Evolutionary conservation across 169 alveolate species (phyloP).

Genomic region (Neospora caninum): DNA sequence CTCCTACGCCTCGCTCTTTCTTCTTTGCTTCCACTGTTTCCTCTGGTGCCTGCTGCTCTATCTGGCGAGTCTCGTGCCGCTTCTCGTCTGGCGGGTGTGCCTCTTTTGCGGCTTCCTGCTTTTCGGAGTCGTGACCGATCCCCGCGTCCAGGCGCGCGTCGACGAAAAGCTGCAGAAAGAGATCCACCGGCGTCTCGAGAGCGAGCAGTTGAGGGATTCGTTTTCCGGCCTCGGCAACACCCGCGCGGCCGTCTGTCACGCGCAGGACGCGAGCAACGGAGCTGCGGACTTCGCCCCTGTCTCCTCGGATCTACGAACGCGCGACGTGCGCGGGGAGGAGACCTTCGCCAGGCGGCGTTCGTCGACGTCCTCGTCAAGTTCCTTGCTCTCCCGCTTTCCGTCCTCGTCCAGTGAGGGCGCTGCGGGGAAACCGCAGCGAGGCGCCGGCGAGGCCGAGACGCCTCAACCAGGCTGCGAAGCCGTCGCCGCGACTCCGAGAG

Average conservation of each 20-base stretch:
- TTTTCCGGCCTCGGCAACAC: not conserved
- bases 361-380: not conserved
- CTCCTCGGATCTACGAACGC: not conserved
- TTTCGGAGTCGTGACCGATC: constrained; percentile 7
- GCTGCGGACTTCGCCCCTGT: not conserved
- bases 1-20: constrained; percentile 39
- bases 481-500: not conserved
- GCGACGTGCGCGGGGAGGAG: not conserved
- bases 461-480: not conserved
- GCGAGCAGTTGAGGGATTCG: not conserved
- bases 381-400: not conserved
- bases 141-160: not conserved
- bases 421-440: not conserved
- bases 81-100: constrained; percentile 37
- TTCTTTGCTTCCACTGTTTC: constrained; percentile 38
- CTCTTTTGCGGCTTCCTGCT: constrained; percentile 41
- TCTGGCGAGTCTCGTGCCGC: constrained; percentile 34
- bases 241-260: not conserved
- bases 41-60: constrained; percentile 49
- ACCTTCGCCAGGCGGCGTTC: not conserved
- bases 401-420: not conserved
- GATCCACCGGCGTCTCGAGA: not conserved
- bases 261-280: not conserved
- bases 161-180: not conserved
- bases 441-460: not conserved